These are phyloP conservation scores for Neopestalotiopsis sp. DNA, from an alignment of 2,329 filamentous ascomycete genomes.

Conservation along the genomic window DNA sequence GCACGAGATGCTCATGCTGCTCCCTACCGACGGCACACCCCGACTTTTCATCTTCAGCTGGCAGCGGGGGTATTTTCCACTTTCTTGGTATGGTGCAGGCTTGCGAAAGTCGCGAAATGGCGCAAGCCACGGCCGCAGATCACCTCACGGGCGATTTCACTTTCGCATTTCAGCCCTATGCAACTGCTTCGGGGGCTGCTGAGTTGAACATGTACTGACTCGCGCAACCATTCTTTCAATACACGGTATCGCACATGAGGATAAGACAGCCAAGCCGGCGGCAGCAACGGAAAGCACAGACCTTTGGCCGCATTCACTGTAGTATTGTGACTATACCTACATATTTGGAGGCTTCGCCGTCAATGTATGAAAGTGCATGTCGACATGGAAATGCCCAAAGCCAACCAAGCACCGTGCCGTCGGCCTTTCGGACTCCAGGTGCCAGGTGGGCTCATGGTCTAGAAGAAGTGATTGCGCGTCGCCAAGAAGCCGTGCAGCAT, in stretches of 20 bases:
- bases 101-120: neutral
- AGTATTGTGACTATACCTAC: neutral
- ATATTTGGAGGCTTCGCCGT: neutral
- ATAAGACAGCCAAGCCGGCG: neutral
- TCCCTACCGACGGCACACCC: neutral
- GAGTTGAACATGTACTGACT: neutral
- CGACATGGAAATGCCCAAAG: conserved; percentile 1
- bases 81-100: neutral
- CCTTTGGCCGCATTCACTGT: neutral
- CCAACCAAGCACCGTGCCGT: neutral
- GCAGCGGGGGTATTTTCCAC: neutral
- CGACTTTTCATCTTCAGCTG: conserved; percentile 4
- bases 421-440: neutral
- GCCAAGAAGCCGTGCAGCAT: conserved; percentile 35
- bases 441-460: neutral
- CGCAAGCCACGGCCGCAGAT: neutral
- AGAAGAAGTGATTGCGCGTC: conserved; percentile 35
- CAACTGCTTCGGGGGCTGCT: neutral
- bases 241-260: neutral
- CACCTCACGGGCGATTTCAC: neutral
- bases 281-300: neutral
- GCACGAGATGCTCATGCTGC: neutral
- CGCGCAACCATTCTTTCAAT: neutral
- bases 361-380: neutral
- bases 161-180: conserved; percentile 1